phyloP scores from a whole-genome alignment of 352 stramenopile species.

The Globisporangium lucens region DNA sequence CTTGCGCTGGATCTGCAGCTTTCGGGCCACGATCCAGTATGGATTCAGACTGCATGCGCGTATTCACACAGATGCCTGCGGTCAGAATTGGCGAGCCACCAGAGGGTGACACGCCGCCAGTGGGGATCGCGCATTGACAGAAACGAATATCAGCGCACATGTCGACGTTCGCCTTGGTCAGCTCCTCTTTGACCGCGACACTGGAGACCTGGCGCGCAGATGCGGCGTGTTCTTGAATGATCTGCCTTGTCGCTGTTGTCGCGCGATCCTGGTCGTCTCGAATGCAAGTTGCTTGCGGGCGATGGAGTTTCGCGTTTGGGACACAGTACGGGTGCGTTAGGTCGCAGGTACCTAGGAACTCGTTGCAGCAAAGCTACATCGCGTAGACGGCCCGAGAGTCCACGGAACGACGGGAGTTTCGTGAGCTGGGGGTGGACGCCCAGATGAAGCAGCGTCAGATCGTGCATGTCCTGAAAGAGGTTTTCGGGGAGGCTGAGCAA shows the following conservation, averaged over 20 bases:
- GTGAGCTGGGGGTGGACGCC: conserved; percentile 24
- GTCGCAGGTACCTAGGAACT: conserved; percentile 27
- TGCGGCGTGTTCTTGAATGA: conserved; percentile 7
- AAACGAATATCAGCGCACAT: neutral
- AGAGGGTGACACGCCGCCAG: neutral
- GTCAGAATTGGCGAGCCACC: neutral
- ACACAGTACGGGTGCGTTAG: conserved; percentile 25
- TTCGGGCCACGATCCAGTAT: neutral
- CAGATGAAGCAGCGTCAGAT: conserved; percentile 36
- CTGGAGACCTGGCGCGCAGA: conserved; percentile 17
- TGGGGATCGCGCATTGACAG: neutral
- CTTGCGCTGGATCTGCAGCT: neutral
- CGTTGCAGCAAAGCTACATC: conserved; percentile 33
- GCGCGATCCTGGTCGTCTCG: neutral
- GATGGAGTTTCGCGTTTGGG: neutral
- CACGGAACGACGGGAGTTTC: conserved; percentile 24
- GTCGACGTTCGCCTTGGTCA: neutral
- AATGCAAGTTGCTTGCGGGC: conserved; percentile 15
- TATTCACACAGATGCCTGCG: neutral
- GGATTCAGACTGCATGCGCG: conserved; percentile 4
- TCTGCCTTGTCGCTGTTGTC: conserved; percentile 9
- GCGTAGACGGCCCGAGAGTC: conserved; percentile 16
- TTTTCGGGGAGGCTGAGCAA: conserved; percentile 13
- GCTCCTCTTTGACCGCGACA: neutral
- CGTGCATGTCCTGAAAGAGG: conserved; percentile 31